Base-by-base conservation (phyloP, 2,329 filamentous ascomycete species). In the Lithohypha guttulata region DNA sequence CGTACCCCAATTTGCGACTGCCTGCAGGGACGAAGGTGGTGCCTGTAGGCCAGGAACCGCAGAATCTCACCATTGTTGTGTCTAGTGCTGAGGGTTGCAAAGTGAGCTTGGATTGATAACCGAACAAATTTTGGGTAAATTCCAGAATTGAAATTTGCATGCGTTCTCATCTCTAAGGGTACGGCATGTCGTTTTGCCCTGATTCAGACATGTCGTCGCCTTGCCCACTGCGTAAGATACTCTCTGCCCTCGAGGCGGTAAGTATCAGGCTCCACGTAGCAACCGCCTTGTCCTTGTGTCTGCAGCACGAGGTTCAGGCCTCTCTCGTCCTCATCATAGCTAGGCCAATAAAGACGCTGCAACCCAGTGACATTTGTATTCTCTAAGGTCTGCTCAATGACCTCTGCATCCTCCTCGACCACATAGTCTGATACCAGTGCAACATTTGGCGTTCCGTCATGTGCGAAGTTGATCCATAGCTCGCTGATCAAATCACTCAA, bases 381-480 rank as follows among this genome's bases (percentile, higher is more conserved):
- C 8, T 23, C 22, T 10, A 20, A 23, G 22, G 23, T 28, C 29
- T 32, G 29, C n/a, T 14, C 15, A 14, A 32, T 13, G 14, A 18
- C 29, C 4, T 15, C 17, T 13, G 53, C 42, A 19, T 44, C 39
- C 5, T 31, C 39, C 14, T 53, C 46, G 9, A 48, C 47, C 19
- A 46, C 42, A 18, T 32, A 32, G 29, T 18, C 20, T 6, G 15
- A 4, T 6, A 18, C 20, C 15, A 32, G 20, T 15, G 51, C 52
- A 42, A 54, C 44, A 42, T 67, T 68, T 15, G 69, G 69, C 49
- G 69, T 57, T 17, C 62, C 51, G 31, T 55, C 57, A 36, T 63
- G 55, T 37, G 70, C 59, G 43, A 72, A 73, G 3, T 57, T 59
- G 19, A 68, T 62, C 70, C 70, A 73, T 60, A 66, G 66, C 35